Percentiles rank a stretch among this genome's conserved stretches.
phyloP scores from a whole-genome alignment of 305 asterid genomes.

The Fraxinus paxiana region DNA sequence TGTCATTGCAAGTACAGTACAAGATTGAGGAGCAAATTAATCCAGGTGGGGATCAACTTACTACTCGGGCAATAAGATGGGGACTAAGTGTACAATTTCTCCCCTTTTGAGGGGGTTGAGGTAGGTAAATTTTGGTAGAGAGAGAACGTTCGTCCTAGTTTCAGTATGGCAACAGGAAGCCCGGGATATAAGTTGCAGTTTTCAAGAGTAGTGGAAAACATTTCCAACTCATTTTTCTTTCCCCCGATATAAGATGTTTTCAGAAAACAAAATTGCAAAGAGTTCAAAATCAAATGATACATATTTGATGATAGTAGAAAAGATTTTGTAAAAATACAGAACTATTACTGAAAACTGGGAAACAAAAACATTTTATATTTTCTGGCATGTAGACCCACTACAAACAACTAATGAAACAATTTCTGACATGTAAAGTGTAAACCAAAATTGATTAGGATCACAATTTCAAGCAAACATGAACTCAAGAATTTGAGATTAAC shows the following conservation, averaged over 20 bases:
- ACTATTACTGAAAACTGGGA: not conserved
- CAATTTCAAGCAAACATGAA: not conserved
- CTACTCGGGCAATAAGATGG: not conserved
- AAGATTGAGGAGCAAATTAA: not conserved
- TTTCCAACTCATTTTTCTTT: not conserved
- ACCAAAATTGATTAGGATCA: not conserved
- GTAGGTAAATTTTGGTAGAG: not conserved
- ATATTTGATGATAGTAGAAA: not conserved
- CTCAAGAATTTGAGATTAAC: not conserved
- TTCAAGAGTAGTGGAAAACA: not conserved
- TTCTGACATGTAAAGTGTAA: not conserved
- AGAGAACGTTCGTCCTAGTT: not conserved
- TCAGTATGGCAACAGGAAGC: not conserved
- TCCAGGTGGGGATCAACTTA: not conserved
- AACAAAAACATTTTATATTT: not conserved
- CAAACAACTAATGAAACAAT: not conserved
- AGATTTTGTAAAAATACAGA: not conserved
- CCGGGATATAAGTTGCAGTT: not conserved
- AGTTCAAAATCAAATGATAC: not conserved
- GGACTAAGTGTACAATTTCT: not conserved
- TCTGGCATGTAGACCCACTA: not conserved
- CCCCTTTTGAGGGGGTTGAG: not conserved
- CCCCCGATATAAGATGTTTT: not conserved
- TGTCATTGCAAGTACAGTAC: not conserved
- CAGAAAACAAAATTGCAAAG: not conserved